These are phyloP conservation scores for Penicillium angulare DNA, from an alignment of 495 filamentous ascomycete species.

Conservation along the genomic window DNA sequence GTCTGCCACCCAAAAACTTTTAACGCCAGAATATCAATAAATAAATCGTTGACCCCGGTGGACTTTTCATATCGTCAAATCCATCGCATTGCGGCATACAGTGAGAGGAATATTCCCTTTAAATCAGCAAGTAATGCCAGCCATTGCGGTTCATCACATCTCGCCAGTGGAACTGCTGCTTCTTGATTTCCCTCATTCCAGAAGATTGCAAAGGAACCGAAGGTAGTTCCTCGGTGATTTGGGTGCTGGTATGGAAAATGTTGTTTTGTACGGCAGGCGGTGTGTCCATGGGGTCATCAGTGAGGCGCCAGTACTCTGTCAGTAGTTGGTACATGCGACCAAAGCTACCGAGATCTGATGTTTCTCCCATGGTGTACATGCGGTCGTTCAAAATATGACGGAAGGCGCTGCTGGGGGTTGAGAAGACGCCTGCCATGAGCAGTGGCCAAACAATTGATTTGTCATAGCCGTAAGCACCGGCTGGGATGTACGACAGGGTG, in stretches of 20 bases:
- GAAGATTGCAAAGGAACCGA: no score
- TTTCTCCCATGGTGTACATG: slow-evolving; percentile 66
- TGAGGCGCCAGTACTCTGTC: slow-evolving; percentile 76
- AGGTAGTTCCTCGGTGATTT: background rate
- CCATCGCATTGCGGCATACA: no score
- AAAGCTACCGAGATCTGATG: slow-evolving; percentile 77
- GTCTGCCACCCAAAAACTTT: no score
- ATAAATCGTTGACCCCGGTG: no score
- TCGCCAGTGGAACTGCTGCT: slow-evolving; percentile 76
- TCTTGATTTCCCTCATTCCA: slow-evolving; percentile 27
- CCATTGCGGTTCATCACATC: slow-evolving; percentile 89
- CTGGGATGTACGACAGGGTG: slow-evolving; percentile 74
- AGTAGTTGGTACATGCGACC: slow-evolving; percentile 78
- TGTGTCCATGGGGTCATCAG: slow-evolving; percentile 49
- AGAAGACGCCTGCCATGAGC: slow-evolving; percentile 77
- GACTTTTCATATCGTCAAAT: no score
- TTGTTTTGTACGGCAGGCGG: background rate
- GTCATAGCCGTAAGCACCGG: slow-evolving; percentile 80
- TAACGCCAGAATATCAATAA: no score
- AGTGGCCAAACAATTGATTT: slow-evolving; percentile 91
- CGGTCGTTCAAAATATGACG: slow-evolving; percentile 72
- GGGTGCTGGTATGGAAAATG: no score
- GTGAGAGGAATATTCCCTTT: no score
- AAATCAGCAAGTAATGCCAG: slow-evolving; percentile 93
- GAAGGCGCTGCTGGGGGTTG: slow-evolving; percentile 67